Evolutionary conservation across 2,329 filamentous ascomycete species (phyloP).

Genomic region (Hypoxylon sp.): DNA sequence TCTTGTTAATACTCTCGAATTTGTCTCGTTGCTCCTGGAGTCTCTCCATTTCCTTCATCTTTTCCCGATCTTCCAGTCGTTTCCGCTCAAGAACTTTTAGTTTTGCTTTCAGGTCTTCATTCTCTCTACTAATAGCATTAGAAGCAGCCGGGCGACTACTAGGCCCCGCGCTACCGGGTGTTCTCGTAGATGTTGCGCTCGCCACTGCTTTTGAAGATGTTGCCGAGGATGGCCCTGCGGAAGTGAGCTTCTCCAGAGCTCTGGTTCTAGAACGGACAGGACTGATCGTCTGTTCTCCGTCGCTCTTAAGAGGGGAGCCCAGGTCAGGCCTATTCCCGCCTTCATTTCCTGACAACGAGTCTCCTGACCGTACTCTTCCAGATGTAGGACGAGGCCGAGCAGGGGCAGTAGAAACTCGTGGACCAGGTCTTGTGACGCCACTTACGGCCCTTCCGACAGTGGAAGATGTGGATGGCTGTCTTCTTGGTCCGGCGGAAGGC

Average conservation of each 20-base stretch:
- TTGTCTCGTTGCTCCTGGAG: conserved; percentile 82
- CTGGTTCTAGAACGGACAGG: conserved; percentile 65
- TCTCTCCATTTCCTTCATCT: conserved; percentile 81
- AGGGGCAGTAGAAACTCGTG: conserved; percentile 55
- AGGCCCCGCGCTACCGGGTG: conserved; percentile 50
- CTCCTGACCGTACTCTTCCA: conserved; percentile 61
- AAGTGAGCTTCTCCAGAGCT: conserved; percentile 65
- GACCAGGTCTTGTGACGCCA: conserved; percentile 55
- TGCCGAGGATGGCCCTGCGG: conserved; percentile 49
- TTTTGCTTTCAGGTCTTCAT: conserved; percentile 91
- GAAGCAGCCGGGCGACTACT: conserved; percentile 59
- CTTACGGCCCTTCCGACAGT: conserved; percentile 52
- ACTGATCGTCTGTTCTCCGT: conserved; percentile 65
- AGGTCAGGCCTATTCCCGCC: conserved; percentile 56
- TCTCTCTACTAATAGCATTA: conserved; percentile 71
- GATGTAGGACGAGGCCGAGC: conserved; percentile 58
- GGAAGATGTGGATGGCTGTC: conserved; percentile 62
- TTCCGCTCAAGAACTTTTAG: conserved; percentile 90
- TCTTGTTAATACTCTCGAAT: conserved; percentile 88
- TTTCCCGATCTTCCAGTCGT: conserved; percentile 85
- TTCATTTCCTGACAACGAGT: conserved; percentile 61
- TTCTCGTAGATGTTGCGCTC: conserved; percentile 47
- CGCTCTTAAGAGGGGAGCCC: conserved; percentile 65
- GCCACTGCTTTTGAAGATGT: conserved; percentile 53
- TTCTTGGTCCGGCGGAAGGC: conserved; percentile 59